Evolutionary conservation across 2,329 filamentous ascomycete species (phyloP).

Genomic region (Raffaelea ambrosiae): DNA sequence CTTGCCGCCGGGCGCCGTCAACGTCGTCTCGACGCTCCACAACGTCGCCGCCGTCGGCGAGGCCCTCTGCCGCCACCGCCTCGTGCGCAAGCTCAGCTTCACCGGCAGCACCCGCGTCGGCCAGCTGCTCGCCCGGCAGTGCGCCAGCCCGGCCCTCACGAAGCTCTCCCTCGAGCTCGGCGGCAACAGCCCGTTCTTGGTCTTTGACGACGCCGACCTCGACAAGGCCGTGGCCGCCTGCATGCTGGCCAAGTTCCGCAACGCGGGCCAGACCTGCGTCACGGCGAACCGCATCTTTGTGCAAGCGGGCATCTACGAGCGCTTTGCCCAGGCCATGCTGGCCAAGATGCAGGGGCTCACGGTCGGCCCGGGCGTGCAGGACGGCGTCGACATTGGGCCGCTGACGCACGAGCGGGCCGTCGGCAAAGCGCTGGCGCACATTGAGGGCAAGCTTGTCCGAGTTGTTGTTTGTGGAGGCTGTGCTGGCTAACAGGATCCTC

Average conservation of each 20-base stretch:
- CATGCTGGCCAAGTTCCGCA: conserved; percentile 83
- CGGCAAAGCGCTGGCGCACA: conserved; percentile 69
- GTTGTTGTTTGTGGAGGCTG: too few species aligned
- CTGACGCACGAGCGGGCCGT: conserved; percentile 80
- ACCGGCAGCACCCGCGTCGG: conserved; percentile 69
- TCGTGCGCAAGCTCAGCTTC: conserved; percentile 85
- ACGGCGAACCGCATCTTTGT: conserved; percentile 79
- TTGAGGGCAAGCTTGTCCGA: conserved; percentile 31
- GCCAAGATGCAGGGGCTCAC: conserved; percentile 65
- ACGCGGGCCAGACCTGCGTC: conserved; percentile 92
- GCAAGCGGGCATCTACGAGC: conserved; percentile 68
- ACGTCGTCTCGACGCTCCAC: conserved; percentile 70
- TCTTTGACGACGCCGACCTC: conserved; percentile 90
- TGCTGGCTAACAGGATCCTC: too few species aligned
- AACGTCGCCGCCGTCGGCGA: conserved; percentile 77
- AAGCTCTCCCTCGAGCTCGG: conserved; percentile 80
- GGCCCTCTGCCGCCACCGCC: conserved; percentile 65
- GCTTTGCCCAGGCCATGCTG: conserved; percentile 60
- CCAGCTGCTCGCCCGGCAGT: conserved; percentile 81
- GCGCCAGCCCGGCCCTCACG: conserved; percentile 68
- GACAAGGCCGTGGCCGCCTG: conserved; percentile 77
- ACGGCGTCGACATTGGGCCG: conserved; percentile 68
- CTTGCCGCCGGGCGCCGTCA: conserved; percentile 83
- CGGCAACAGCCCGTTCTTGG: conserved; percentile 92
- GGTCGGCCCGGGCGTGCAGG: conserved; percentile 65